phyloP scores from a whole-genome alignment of 2,329 filamentous ascomycete genomes.

The Colletotrichum godetiae region DNA sequence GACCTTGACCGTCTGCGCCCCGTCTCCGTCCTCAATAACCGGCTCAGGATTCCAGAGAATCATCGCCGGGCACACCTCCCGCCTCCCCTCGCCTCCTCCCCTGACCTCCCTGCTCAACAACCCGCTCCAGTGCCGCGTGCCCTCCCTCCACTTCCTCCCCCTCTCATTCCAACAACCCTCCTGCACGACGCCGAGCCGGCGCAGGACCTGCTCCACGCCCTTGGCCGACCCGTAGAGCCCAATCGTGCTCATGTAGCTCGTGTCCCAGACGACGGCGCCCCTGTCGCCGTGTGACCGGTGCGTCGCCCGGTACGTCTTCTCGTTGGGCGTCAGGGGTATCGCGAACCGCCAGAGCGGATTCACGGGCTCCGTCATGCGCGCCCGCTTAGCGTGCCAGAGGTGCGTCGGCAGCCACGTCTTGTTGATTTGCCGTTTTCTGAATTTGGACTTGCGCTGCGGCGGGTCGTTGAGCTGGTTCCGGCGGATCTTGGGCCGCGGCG shows the following conservation, averaged over 20 bases:
- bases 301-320: constrained; percentile 89
- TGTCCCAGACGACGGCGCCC: constrained; percentile 90
- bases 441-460: constrained; percentile 69
- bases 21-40: constrained; percentile 39
- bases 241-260: constrained; percentile 92
- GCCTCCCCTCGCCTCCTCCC: constrained; percentile 59
- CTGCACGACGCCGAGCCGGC: constrained; percentile 70
- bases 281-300: constrained; percentile 81
- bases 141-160: constrained; percentile 76
- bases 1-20: constrained; percentile 38
- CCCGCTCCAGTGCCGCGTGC: constrained; percentile 61
- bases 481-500: constrained; percentile 73
- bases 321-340: constrained; percentile 84
- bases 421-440: constrained; percentile 84
- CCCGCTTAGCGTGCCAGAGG: constrained; percentile 91
- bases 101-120: constrained; percentile 65
- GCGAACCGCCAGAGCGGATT: constrained; percentile 91
- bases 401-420: constrained; percentile 98
- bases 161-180: constrained; percentile 71
- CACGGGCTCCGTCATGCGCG: constrained; percentile 84
- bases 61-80: constrained; percentile 77
- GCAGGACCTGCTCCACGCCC: constrained; percentile 75
- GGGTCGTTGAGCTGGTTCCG: constrained; percentile 75
- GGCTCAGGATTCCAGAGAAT: constrained; percentile 77
- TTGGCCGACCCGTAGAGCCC: constrained; percentile 75